Conservation (phyloP, 352 stramenopile species). For the Globisporangium carolinianum region DNA sequence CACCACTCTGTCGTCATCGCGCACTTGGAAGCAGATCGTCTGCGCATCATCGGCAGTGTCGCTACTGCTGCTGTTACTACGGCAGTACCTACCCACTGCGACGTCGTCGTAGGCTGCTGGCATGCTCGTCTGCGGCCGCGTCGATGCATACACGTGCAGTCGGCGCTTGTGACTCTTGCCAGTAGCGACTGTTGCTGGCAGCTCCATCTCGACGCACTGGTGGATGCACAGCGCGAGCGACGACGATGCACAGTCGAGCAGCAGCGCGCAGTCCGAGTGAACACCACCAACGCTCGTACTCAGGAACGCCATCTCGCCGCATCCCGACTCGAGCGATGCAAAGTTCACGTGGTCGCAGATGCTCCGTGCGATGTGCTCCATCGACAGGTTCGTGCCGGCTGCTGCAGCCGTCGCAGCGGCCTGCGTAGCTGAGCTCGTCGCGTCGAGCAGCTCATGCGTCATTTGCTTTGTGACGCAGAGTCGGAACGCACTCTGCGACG, state of each 20-base stretch:
- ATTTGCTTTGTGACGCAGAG: constrained; percentile 55
- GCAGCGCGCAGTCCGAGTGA: constrained; percentile 15
- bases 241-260: constrained; percentile 15
- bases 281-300: constrained; percentile 15
- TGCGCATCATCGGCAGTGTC: background rate
- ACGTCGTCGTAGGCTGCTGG: background rate
- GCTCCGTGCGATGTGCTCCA: constrained; percentile 53
- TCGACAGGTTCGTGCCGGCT: constrained; percentile 60
- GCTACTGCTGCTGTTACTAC: constrained; percentile 1
- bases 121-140: constrained; percentile 12
- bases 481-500: constrained; percentile 39
- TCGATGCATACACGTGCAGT: constrained; percentile 32
- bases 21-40: constrained; percentile 28
- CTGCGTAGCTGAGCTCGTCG: constrained; percentile 42
- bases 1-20: constrained; percentile 4
- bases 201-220: constrained; percentile 21
- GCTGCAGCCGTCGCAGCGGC: constrained; percentile 51
- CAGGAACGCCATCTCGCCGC: constrained; percentile 50
- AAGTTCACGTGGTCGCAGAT: constrained; percentile 63
- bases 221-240: constrained; percentile 38
- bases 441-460: constrained; percentile 52
- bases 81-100: background rate
- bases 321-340: constrained; percentile 21
- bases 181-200: background rate
- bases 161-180: constrained; percentile 10